Evolutionary conservation across 2,329 filamentous ascomycete genomes (phyloP).

Genomic region (Aspergillus sp.): DNA sequence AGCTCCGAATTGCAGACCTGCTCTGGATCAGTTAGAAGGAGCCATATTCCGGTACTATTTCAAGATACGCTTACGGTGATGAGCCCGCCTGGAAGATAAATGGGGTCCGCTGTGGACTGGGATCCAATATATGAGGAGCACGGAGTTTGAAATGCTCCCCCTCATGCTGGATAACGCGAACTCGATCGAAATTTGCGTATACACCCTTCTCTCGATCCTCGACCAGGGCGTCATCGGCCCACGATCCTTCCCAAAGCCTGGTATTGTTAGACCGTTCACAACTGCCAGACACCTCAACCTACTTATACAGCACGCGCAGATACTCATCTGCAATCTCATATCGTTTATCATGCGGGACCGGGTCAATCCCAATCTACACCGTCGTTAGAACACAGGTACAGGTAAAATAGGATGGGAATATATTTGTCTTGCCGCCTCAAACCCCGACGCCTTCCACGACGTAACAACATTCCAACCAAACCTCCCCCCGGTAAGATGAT

Average conservation of each 20-base stretch:
- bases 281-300: not conserved
- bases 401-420: no score
- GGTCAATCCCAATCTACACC: constrained; percentile 50
- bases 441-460: constrained; percentile 61
- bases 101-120: constrained; percentile 58
- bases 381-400: constrained; percentile 29
- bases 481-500: constrained; percentile 61
- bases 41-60: no score
- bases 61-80: constrained; percentile 35
- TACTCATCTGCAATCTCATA: constrained; percentile 64
- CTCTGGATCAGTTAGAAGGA: constrained; percentile 19
- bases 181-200: constrained; percentile 60
- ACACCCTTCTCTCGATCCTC: constrained; percentile 54
- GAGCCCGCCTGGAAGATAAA: constrained; percentile 62
- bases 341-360: constrained; percentile 57
- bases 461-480: constrained; percentile 70
- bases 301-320: constrained; percentile 62
- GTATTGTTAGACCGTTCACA: not conserved
- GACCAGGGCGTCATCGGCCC: constrained; percentile 58
- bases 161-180: constrained; percentile 55
- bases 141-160: constrained; percentile 55
- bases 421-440: constrained; percentile 53
- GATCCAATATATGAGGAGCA: constrained; percentile 52
- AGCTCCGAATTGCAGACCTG: constrained; percentile 57
- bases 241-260: constrained; percentile 57